These are phyloP conservation scores for Trifolium dubium DNA, from an alignment of 306 rosid species.

Conservation along the genomic window DNA sequence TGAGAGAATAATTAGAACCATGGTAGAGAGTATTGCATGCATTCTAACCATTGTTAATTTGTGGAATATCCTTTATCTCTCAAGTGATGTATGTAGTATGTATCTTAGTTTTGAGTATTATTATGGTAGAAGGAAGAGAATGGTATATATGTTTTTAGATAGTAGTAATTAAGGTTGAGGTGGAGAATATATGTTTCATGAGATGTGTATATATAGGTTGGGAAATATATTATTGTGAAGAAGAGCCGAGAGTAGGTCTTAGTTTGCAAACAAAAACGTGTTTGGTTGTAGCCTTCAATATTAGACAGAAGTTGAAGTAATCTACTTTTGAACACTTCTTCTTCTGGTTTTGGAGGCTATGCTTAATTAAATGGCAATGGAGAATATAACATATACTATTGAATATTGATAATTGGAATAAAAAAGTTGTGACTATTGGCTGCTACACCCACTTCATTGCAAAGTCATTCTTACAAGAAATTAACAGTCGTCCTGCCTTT, in stretches of 20 bases:
- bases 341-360: conserved; percentile 2
- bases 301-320: conserved; percentile 27
- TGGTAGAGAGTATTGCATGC: conserved; percentile 14
- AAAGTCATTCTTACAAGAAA: neutral
- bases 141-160: neutral
- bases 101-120: neutral
- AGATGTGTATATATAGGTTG: conserved; percentile 19
- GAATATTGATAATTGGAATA: too few relatives aligned
- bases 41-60: conserved; percentile 22
- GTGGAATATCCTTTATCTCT: neutral
- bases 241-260: conserved; percentile 44
- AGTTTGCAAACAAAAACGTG: conserved; percentile 43
- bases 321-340: conserved; percentile 39
- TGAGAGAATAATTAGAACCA: conserved; percentile 42
- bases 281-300: conserved; percentile 12
- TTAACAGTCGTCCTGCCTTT: neutral
- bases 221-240: neutral
- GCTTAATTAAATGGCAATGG: neutral
- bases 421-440: neutral
- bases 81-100: neutral
- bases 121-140: neutral
- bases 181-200: neutral
- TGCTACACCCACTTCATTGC: neutral
- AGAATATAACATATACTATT: neutral
- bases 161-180: conserved; percentile 7